phyloP scores from a whole-genome alignment of 2,329 filamentous ascomycete species.

The Fusarium sp. region DNA sequence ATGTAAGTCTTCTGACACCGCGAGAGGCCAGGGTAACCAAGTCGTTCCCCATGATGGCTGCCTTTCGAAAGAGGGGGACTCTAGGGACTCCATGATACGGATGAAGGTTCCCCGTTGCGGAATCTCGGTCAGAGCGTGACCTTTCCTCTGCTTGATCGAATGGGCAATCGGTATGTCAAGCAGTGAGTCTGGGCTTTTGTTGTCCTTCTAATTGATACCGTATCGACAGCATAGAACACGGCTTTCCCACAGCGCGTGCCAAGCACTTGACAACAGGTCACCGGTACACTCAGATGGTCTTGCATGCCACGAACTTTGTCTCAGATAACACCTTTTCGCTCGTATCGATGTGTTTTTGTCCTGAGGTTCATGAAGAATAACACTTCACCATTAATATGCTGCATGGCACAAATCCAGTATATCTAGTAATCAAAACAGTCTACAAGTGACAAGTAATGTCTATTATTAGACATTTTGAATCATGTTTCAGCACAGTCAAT shows the following conservation, averaged over 20 bases:
- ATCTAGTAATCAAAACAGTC: neutral
- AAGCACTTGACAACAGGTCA: conserved; percentile 22
- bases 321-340: neutral
- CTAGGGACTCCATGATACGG: neutral
- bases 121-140: conserved; percentile 11
- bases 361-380: conserved; percentile 3
- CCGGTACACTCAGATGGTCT: neutral
- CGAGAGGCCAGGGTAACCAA: neutral
- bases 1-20: neutral
- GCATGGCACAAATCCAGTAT: neutral
- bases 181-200: neutral
- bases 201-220: neutral
- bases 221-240: neutral
- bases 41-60: conserved; percentile 12
- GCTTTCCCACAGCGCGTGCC: conserved; percentile 10
- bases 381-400: neutral
- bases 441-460: neutral
- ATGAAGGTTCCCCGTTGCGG: conserved; percentile 7
- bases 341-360: neutral
- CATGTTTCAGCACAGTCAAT: neutral
- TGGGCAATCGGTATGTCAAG: conserved; percentile 1
- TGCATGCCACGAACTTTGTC: neutral
- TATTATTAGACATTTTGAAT: conserved; percentile 1
- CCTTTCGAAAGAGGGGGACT: conserved; percentile 2
- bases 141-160: conserved; percentile 2